Percentiles rank a stretch among this genome's conserved stretches.
phyloP scores from a whole-genome alignment of 371 early-diverging fungal species.

The Rhizopus arrhizus region DNA sequence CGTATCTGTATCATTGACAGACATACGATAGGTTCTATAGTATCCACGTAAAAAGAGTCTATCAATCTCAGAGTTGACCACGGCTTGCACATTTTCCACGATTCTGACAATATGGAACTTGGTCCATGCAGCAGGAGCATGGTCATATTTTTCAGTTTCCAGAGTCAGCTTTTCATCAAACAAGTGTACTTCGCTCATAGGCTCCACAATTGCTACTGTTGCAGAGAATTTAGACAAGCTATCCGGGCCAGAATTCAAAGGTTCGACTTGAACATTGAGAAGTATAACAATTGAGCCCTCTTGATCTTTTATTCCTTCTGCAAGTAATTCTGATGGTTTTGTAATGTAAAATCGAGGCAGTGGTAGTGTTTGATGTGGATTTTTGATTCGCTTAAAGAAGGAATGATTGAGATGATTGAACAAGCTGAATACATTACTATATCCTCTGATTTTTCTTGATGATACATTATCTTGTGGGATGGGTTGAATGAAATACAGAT shows the following conservation, averaged over 20 bases:
- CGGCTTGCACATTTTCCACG: slow-evolving; percentile 26
- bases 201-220: slow-evolving; percentile 36
- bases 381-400: slow-evolving; percentile 31
- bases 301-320: slow-evolving; percentile 33
- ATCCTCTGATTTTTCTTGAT: slow-evolving; percentile 32
- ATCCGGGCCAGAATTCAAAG: slow-evolving; percentile 1
- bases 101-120: slow-evolving; percentile 36
- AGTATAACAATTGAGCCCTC: slow-evolving; percentile 35
- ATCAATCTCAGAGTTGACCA: slow-evolving; percentile 39
- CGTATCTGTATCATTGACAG: slow-evolving; percentile 26
- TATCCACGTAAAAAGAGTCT: slow-evolving; percentile 36
- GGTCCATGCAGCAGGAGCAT: slow-evolving; percentile 45
- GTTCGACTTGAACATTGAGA: slow-evolving; percentile 25
- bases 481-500: slow-evolving; percentile 37
- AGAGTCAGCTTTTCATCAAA: slow-evolving; percentile 33
- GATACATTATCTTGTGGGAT: slow-evolving; percentile 27
- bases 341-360: slow-evolving; percentile 49
- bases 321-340: slow-evolving; percentile 44
- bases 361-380: slow-evolving; percentile 15
- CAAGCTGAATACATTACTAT: slow-evolving; percentile 29
- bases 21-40: slow-evolving; percentile 37
- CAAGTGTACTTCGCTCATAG: slow-evolving; percentile 36
- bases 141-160: slow-evolving; percentile 26
- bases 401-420: slow-evolving; percentile 38
- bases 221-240: slow-evolving; percentile 26